Percentiles rank a stretch among this genome's conserved stretches.
phyloP scores from a whole-genome alignment of 768 basidiomycete genomes.

The Dentipellis sp. region DNA sequence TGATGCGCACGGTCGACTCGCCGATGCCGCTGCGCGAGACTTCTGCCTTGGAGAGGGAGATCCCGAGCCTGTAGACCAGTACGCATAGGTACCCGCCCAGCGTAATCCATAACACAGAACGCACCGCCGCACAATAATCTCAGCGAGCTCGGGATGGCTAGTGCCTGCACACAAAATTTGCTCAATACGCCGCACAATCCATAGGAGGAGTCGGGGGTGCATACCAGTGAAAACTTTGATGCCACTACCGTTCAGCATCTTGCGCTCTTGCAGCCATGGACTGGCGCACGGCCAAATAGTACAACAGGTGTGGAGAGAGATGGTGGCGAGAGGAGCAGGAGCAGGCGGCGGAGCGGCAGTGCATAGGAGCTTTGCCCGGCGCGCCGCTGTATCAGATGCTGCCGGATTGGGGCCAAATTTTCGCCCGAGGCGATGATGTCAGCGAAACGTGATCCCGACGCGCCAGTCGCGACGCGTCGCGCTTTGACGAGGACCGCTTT shows the following conservation, averaged over 20 bases:
- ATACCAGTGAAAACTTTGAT: slow-evolving; percentile 53
- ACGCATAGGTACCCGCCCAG: slow-evolving; percentile 1
- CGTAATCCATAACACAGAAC: slow-evolving; percentile 3
- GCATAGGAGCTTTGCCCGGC: background rate
- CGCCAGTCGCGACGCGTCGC: background rate
- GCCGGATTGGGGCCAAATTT: background rate
- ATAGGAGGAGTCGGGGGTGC: slow-evolving; percentile 12
- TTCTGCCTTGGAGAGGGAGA: slow-evolving; percentile 81
- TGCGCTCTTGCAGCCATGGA: slow-evolving; percentile 5
- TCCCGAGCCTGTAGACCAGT: slow-evolving; percentile 57
- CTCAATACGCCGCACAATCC: background rate
- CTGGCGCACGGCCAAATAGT: slow-evolving; percentile 8
- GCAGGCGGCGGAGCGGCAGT: background rate
- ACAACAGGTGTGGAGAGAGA: background rate
- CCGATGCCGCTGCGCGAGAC: slow-evolving; percentile 85
- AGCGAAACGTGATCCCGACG: background rate
- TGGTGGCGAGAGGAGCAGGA: background rate
- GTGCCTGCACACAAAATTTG: slow-evolving; percentile 49
- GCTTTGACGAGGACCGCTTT: too few species aligned
- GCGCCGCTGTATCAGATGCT: background rate
- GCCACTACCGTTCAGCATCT: slow-evolving; percentile 47
- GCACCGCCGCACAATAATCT: slow-evolving; percentile 89
- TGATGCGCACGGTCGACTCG: slow-evolving; percentile 86
- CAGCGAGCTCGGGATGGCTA: slow-evolving; percentile 91
- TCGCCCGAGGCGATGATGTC: background rate